phyloP scores from a whole-genome alignment of 176 grass and related monocot species.

The Oryza nivara region DNA sequence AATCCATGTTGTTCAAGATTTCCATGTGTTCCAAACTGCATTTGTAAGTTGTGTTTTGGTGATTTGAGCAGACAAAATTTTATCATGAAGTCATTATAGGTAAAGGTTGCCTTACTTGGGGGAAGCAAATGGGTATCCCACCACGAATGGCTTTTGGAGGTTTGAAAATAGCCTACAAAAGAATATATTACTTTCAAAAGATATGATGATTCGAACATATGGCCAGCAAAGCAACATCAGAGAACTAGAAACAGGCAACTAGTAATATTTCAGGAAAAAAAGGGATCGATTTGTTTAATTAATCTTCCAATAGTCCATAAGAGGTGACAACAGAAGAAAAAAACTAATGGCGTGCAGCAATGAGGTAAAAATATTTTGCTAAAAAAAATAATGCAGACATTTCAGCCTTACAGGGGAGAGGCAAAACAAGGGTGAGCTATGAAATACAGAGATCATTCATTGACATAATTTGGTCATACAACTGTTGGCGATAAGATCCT shows the following conservation, averaged over 20 bases:
- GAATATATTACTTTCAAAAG: slow-evolving; percentile 20
- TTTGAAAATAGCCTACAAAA: slow-evolving; percentile 77
- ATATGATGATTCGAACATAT: background rate
- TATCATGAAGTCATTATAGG: slow-evolving; percentile 23
- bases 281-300: background rate
- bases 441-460: background rate
- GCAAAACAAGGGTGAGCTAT: background rate
- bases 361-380: slow-evolving; percentile 3
- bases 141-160: slow-evolving; percentile 87
- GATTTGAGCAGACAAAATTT: background rate
- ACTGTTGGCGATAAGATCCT: background rate
- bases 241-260: background rate
- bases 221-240: background rate
- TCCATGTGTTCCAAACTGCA: slow-evolving; percentile 92
- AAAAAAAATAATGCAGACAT: background rate
- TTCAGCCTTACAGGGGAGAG: background rate
- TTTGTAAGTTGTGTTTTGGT: slow-evolving; percentile 13
- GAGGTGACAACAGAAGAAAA: slow-evolving; percentile 6
- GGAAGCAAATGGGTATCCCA: slow-evolving; percentile 96
- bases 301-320: background rate
- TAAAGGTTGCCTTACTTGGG: slow-evolving; percentile 72
- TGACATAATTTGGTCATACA: background rate
- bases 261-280: background rate
- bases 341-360: background rate
- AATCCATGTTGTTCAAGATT: slow-evolving; percentile 93